Evolutionary conservation across 2,329 filamentous ascomycete genomes (phyloP), one percentile per base, ranked within the genome.

Genomic region (Mollisia scopiformis): DNA sequence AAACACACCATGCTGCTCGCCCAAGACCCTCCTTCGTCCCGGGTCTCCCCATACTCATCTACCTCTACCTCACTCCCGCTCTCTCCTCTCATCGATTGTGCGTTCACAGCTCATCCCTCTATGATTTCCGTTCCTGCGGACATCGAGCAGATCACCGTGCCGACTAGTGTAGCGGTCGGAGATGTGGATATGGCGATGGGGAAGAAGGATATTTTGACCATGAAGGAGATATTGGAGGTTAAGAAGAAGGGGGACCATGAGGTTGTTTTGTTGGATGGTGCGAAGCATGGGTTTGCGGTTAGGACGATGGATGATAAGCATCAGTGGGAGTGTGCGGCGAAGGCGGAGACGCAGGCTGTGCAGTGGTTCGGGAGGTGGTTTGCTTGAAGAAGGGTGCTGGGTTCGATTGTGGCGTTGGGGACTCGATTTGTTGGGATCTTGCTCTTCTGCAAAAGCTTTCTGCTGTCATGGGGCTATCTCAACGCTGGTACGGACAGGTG

Each of bases 71-170:
- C 62, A 6, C 19, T 49, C 11, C 43, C 43, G 10, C 25, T 53
- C 3, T 50, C 59, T 25, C 47, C 55, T 1, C 75, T 86, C 10
- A 72, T 86, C 43, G 79, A 85, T 64, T 82, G 76, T 6, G 82
- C 71, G 7, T 85, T 85, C 66, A 78, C 79, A 0, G 82, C 78
- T 10, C 84, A 86, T 67, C 84, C 84, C 2, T 82, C 78, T 52
- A 66, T 79, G 23, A 62, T 88, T 25, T 68, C 66, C 0, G 57
- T 86, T 2, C 80, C 81, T 0, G 73, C 59, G 11, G 84, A 86
- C 52, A 64, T 66, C 23, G 74, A 82, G 31, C 76, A 75, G 37
- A 70, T 82, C 2, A 71, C 62, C 2, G 61, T 77, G 14, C 83
- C 84, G 2, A 64, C 82, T 27, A 78, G 77, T 37, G 76, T 84